These are phyloP conservation scores for Lichtheimia hyalospora DNA, from an alignment of 371 early-diverging fungal genomes.

Conservation along the genomic window DNA sequence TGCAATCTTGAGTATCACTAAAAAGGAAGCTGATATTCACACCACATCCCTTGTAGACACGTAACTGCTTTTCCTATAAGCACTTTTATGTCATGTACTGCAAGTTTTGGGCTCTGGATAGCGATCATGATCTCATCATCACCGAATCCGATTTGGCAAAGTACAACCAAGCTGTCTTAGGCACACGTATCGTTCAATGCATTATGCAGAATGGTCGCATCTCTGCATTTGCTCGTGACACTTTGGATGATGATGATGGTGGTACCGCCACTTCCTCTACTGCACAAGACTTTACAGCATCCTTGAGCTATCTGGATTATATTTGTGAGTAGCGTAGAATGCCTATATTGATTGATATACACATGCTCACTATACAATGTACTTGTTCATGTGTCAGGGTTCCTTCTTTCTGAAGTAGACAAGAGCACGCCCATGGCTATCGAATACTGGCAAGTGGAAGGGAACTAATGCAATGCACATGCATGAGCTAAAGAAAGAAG, in stretches of 20 bases:
- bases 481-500: background rate
- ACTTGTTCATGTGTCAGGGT: conserved; percentile 49
- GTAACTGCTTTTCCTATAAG: conserved; percentile 88
- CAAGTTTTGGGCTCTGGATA: conserved; percentile 91
- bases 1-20: too few species aligned
- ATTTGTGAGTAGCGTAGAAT: conserved; percentile 41
- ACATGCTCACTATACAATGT: too few species aligned
- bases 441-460: conserved; percentile 77
- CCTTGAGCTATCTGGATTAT: conserved; percentile 56
- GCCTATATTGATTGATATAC: too few species aligned
- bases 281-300: too few species aligned
- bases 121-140: conserved; percentile 72
- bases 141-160: conserved; percentile 61
- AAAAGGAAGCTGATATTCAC: too few species aligned
- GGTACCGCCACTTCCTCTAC: background rate
- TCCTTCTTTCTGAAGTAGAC: conserved; percentile 86
- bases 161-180: conserved; percentile 66
- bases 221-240: conserved; percentile 27
- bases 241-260: conserved; percentile 1
- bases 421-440: conserved; percentile 74
- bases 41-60: conserved; percentile 20
- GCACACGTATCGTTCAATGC: conserved; percentile 57
- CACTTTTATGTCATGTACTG: conserved; percentile 96
- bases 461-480: background rate
- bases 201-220: conserved; percentile 54